Evolutionary conservation across 495 filamentous ascomycete species (phyloP), one percentile per base, ranked within the genome.

Genomic region (Aspergillus indologenus): DNA sequence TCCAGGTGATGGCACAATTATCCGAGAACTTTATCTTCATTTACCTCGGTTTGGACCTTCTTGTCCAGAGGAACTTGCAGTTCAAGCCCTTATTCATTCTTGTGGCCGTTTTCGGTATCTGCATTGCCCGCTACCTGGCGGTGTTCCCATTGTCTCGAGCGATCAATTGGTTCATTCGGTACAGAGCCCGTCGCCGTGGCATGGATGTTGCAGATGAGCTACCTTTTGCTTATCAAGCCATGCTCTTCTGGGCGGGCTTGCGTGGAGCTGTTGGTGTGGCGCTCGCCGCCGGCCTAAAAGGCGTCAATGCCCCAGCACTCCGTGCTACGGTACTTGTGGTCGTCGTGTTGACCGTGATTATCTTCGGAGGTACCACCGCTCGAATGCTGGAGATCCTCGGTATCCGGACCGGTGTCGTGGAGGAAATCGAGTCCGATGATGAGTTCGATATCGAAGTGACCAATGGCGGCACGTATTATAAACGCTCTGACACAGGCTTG

Each of bases 11-110:
- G 58, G 90, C 95, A 5, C 95, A 98, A 71, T 78, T 98, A 42
- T 94, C 92, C 0, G 94, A 98, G 76, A 98, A 98, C 73, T 98
- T 98, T 63, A 98, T 98, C 67, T 98, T 98, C 78, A 98, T 98
- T 72, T 98, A 98, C 68, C 84, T 98, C 1, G 94, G 94, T 0
- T 79, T 98, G 15, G 92, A 94, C 1, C 81, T 98, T 26, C 96
- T 98, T 70, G 96, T 95, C 3, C 91, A 96, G 63, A 83, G 83
- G 20, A 81, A 87, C 22, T 78, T 98, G n/a, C 83, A 87, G 48
- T 98, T 92, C 77, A 94, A 96, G 65, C 94, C 94, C 0, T 82
- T 96, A n/a, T 90, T 98, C 68, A 97, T 98, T 61, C 84, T 98
- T 43, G 86, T 98, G 53, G 89, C 93, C 0, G 86, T 96, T 9